Evolutionary conservation across 805 yeast species (phyloP).

Genomic region (Cyberlindnera maritima): DNA sequence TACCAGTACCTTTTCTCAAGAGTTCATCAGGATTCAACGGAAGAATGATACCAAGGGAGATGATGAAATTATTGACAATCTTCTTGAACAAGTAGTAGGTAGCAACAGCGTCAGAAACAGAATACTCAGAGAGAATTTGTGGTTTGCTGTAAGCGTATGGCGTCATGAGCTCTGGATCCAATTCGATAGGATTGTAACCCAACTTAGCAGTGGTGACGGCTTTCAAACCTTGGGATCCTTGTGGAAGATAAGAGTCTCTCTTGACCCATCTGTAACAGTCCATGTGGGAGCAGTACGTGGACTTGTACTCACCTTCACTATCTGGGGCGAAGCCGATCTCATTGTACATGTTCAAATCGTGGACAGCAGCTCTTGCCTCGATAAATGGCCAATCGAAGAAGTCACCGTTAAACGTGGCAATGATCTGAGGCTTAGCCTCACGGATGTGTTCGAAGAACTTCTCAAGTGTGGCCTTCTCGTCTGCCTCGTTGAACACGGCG

Average conservation of each 20-base stretch:
- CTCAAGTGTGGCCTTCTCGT: slow-evolving; percentile 71
- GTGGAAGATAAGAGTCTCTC: slow-evolving; percentile 95
- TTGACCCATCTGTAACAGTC: slow-evolving; percentile 98
- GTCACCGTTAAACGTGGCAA: slow-evolving; percentile 97
- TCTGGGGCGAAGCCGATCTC: slow-evolving; percentile 95
- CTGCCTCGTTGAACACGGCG: slow-evolving; percentile 84
- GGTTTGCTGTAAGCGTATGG: slow-evolving; percentile 96
- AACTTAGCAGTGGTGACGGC: slow-evolving; percentile 95
- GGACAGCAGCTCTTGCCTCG: slow-evolving; percentile 79
- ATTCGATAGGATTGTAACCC: slow-evolving; percentile 94
- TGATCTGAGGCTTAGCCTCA: slow-evolving; percentile 91
- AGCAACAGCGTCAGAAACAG: slow-evolving; percentile 99
- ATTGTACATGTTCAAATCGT: slow-evolving; percentile 83
- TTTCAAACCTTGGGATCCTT: slow-evolving; percentile 97
- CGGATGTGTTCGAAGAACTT: slow-evolving; percentile 88
- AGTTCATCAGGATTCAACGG: slow-evolving; percentile 97
- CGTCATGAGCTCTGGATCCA: slow-evolving; percentile 97
- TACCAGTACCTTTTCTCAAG: slow-evolving; percentile 95
- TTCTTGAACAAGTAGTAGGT: slow-evolving; percentile 94
- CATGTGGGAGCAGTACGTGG: slow-evolving; percentile 92
- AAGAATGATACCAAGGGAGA: slow-evolving; percentile 91
- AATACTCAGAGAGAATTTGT: slow-evolving; percentile 88
- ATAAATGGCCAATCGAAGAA: slow-evolving; percentile 99
- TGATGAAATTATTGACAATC: slow-evolving; percentile 95
- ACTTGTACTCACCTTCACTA: slow-evolving; percentile 87